Evolutionary conservation across 345 rosid species (phyloP).

Genomic region (Populus euphratica): DNA sequence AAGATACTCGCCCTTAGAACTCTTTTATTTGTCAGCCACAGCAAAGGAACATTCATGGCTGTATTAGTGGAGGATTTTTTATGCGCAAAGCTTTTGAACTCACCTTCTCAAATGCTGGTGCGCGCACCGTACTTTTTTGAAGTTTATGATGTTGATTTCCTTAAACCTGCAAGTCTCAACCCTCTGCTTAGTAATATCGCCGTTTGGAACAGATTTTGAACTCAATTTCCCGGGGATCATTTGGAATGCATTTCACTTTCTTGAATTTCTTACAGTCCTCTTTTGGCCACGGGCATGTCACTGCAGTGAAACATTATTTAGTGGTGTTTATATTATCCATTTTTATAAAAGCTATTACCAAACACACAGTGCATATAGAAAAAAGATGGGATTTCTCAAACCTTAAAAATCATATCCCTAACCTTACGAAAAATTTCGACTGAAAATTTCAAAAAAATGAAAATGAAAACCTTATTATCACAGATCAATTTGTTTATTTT

Average conservation of each 20-base stretch:
- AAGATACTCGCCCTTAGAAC: constrained; percentile 59
- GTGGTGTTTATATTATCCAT: neutral
- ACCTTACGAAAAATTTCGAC: too few relatives aligned
- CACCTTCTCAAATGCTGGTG: constrained; percentile 83
- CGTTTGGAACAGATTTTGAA: neutral
- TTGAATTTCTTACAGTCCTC: neutral
- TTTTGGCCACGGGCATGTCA: neutral
- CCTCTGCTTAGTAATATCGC: neutral
- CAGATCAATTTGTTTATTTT: too few relatives aligned
- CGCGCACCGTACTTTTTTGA: constrained; percentile 65
- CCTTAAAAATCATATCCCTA: too few relatives aligned
- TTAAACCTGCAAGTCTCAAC: constrained; percentile 61
- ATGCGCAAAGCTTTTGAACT: constrained; percentile 84
- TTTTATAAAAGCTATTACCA: neutral
- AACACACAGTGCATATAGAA: too few relatives aligned
- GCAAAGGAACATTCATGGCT: constrained; percentile 79
- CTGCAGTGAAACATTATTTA: neutral
- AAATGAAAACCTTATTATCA: too few relatives aligned
- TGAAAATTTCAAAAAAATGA: too few relatives aligned
- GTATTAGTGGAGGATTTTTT: constrained; percentile 83
- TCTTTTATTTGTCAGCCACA: constrained; percentile 86
- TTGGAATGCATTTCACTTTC: neutral
- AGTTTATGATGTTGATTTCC: constrained; percentile 87
- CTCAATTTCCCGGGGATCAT: neutral
- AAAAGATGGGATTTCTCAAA: too few relatives aligned